Conservation (phyloP, 306 rosid species). For the Pyrus pyrifolia region DNA sequence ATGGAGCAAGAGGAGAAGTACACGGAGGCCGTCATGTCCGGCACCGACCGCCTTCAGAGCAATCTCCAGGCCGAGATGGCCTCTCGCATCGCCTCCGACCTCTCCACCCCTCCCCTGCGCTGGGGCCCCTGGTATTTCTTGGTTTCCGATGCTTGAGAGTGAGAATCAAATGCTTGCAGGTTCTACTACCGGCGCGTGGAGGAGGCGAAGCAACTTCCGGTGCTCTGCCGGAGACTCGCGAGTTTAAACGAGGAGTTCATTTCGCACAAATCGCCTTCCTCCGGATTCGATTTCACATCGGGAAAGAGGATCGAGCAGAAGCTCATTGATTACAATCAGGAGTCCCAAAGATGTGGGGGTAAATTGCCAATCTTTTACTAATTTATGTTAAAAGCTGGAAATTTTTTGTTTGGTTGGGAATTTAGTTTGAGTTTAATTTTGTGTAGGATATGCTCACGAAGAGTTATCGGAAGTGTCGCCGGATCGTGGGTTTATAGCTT, state of each 20-base stretch:
- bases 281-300: conserved; percentile 79
- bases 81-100: conserved; percentile 65
- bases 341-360: conserved; percentile 93
- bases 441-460: conserved; percentile 83
- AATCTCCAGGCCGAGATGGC: conserved; percentile 90
- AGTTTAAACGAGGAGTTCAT: conserved; percentile 73
- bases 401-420: background rate
- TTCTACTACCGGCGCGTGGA: conserved; percentile 84
- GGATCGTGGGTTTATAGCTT: conserved; percentile 79
- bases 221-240: conserved; percentile 70
- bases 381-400: background rate
- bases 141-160: background rate
- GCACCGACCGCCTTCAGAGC: conserved; percentile 58
- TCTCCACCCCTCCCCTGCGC: conserved; percentile 79
- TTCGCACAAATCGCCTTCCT: conserved; percentile 68
- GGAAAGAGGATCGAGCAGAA: conserved; percentile 92
- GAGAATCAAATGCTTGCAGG: conserved; percentile 24
- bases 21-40: conserved; percentile 67
- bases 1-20: conserved; percentile 98
- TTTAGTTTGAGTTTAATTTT: background rate
- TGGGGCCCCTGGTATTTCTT: conserved; percentile 74
- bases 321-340: conserved; percentile 75
- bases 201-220: conserved; percentile 79
- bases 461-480: conserved; percentile 85
- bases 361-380: background rate